Conservation (phyloP, 805 yeast species). For the Saturnispora silvae region DNA sequence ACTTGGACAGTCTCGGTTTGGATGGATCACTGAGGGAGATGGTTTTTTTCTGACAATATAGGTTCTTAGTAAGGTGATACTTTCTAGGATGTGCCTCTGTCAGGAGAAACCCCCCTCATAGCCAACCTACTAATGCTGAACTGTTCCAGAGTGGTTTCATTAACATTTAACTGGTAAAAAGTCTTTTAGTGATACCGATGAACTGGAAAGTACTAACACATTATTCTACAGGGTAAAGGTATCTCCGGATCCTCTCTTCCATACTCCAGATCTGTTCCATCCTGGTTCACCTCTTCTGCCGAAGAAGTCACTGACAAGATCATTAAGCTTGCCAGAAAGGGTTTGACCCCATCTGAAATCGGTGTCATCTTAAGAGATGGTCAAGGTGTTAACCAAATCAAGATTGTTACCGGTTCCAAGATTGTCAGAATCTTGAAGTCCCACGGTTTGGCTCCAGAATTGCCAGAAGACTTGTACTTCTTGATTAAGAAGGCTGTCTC, state of each 20-base stretch:
- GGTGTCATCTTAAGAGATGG: constrained; percentile 99
- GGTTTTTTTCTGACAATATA: too few relatives aligned
- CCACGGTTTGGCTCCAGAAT: constrained; percentile 99
- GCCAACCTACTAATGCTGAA: too few relatives aligned
- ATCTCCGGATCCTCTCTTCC: constrained; percentile 98
- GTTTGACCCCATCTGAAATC: constrained; percentile 98
- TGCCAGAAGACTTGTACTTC: constrained; percentile 99
- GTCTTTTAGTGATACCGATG: constrained; percentile 3
- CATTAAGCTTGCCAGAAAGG: constrained; percentile 99
- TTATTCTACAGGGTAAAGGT: constrained; percentile 80
- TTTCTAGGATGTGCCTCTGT: too few relatives aligned
- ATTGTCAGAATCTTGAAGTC: constrained; percentile 97
- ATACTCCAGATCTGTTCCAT: constrained; percentile 96
- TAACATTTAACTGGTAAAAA: constrained; percentile 21
- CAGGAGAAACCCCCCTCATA: background rate
- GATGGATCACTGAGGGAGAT: constrained; percentile 3
- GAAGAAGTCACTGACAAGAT: constrained; percentile 96
- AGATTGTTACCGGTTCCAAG: constrained; percentile 98
- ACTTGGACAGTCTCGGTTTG: constrained; percentile 27
- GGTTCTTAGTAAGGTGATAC: background rate
- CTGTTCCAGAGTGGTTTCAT: constrained; percentile 38
- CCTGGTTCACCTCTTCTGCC: constrained; percentile 97
- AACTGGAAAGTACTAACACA: constrained; percentile 25
- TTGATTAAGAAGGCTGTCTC: constrained; percentile 99
- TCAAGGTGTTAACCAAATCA: constrained; percentile 98